Percentiles rank a stretch among this genome's conserved stretches.
phyloP scores from a whole-genome alignment of 306 rosid genomes.

The Oxytropis ochrocephala region DNA sequence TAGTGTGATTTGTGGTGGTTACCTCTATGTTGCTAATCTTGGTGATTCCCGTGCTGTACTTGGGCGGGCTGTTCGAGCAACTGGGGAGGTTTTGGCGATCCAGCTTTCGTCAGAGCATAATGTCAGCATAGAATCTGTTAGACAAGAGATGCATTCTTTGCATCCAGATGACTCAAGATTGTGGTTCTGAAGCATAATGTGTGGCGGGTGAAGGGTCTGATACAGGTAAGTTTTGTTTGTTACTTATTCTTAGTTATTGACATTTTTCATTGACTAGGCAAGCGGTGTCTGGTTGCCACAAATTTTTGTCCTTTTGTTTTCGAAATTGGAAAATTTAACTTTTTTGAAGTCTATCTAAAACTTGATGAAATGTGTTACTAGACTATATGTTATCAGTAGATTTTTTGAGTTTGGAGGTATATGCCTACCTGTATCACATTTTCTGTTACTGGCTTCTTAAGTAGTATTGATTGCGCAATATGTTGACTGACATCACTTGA shows the following conservation, averaged over 20 bases:
- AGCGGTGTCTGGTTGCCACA: neutral
- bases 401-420: neutral
- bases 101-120: conserved; percentile 91
- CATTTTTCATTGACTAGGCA: neutral
- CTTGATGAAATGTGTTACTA: neutral
- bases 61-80: conserved; percentile 65
- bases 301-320: neutral
- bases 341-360: neutral
- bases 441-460: neutral
- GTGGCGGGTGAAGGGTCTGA: conserved; percentile 96
- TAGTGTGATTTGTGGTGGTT: conserved; percentile 73
- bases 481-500: conserved; percentile 1
- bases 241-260: neutral
- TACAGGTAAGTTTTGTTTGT: conserved; percentile 53
- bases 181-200: conserved; percentile 92
- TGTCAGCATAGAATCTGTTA: conserved; percentile 73
- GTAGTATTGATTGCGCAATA: neutral
- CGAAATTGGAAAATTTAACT: neutral
- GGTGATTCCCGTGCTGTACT: conserved; percentile 98
- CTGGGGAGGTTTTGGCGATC: conserved; percentile 77
- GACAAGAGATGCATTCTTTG: conserved; percentile 87
- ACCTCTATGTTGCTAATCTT: conserved; percentile 77
- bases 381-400: neutral
- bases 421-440: neutral
- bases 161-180: conserved; percentile 85